Base-by-base conservation (phyloP, 1,139 yeast species). In the Yamadazyma diddensiae region DNA sequence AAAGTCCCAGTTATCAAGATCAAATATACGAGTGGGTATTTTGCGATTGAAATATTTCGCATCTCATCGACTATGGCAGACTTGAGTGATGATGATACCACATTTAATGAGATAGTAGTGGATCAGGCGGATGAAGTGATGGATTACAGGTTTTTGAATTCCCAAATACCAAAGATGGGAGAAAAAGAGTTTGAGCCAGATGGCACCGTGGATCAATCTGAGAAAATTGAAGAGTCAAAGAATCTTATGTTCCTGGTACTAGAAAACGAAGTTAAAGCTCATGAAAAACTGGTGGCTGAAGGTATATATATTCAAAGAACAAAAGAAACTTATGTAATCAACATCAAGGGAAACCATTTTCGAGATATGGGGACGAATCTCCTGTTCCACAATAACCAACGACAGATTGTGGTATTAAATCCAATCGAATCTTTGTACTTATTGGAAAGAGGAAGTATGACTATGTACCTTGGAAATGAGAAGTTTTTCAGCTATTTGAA, bases 111-210 rank as follows among this genome's bases (percentile, higher is more conserved):
- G 13, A 40, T 45, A 6, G 33, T 32, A 8, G 28, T 42, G 4
- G 47, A 44, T 11, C 37, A 36, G 6, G 82, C 79, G 28, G 94
- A 83, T 39, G 82, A 77, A 36, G 63, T 71, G 15, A 87, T 76
- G 42, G 94, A 86, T 26, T 43, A 54, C 17, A 47, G 44, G 25
- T 50, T 49, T 23, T 45, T 51, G 7, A 42, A 49, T 19, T 51
- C 47, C 14, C 43, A 14, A 28, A 50, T 18, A 5, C 50, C 41
- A 1, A 76, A 73, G 41, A 62, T 92, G 41, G 96, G 96, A 2
- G 92, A 79, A 38, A 90, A 90, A 54, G 96, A 86, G 43, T 83
- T 80, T 46, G 95, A 79, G 39, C 96, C 95, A 0, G 92, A 82
- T 54, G 87, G 90, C 1, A 81, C 94, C 0, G 51, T 56, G 3